Base-by-base conservation (phyloP, 2,329 filamentous ascomycete genomes). In the Exutisphaerella laricina region DNA sequence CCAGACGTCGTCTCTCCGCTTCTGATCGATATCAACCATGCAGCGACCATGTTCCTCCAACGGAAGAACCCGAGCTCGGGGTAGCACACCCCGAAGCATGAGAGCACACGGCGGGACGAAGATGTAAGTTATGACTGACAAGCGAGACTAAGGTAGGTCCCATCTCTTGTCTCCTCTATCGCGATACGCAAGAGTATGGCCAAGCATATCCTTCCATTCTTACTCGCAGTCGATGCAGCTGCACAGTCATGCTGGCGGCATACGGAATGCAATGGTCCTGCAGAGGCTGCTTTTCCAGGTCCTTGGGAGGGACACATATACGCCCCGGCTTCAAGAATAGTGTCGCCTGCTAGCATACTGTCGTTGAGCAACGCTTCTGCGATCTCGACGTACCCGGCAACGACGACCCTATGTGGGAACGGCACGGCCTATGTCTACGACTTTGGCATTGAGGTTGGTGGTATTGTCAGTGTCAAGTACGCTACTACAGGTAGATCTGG, bases 231-330 rank as follows among this genome's bases (percentile, higher is more conserved):
- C 8, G 25, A 22, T 8, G 33, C 32, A 9, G 20, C n/a, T 14
- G 49, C 50, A 26, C 49, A 57, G 23, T 51, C 53, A 43, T 82
- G 78, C 56, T 82, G 78, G 78, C 66, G 72, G 45, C 58, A 78
- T 41, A 74, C 72, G 1, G 58, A 67, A 14, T 82, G 79, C 55
- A 72, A 66, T 14, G 71, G 71, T 3, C 71, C 75, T 3, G 56
- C 58, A 7, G 58, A 70, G 4, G 58, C 72, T 5, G 69, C 77
- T 0, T 82, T 81, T 48, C 66, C 70, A 2, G 78, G 78, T 1
- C 60, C 62, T 12, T 82, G 79, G 78, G 72, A 82, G 22, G 58
- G 67, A 1, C 74, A 78, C 51, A 80, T 77, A 36, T 79, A 71
- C 50, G 72, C 78, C 1, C 77, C 78, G 1, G 42, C 63, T 4